A percentile compares a stretch with the other conserved stretches of the same genome.
These are phyloP conservation scores for Solanum infundibuliforme DNA, from an alignment of 257 asterid genomes.

Conservation along the genomic window DNA sequence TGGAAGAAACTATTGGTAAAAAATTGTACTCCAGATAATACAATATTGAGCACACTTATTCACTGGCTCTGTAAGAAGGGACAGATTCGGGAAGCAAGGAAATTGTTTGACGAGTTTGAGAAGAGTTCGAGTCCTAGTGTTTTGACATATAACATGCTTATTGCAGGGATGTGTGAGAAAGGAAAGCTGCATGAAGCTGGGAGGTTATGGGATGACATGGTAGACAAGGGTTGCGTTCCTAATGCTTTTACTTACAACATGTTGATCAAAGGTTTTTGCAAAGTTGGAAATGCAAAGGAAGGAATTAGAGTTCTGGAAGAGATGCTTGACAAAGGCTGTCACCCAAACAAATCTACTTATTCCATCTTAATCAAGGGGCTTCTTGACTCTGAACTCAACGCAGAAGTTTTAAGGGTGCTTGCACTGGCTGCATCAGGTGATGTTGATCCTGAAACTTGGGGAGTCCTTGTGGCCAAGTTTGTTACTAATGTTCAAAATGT, in stretches of 20 bases:
- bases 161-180: slow-evolving; percentile 75
- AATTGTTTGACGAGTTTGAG: slow-evolving; percentile 72
- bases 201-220: slow-evolving; percentile 91
- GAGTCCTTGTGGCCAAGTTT: slow-evolving; percentile 18
- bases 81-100: slow-evolving; percentile 61
- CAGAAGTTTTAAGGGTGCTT: slow-evolving; percentile 36
- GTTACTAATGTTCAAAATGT: slow-evolving; percentile 6
- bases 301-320: slow-evolving; percentile 65
- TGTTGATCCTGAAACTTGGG: slow-evolving; percentile 30
- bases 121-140: slow-evolving; percentile 62
- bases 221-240: slow-evolving; percentile 62
- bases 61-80: slow-evolving; percentile 86
- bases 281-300: slow-evolving; percentile 51
- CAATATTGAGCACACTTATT: slow-evolving; percentile 59
- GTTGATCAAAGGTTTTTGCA: slow-evolving; percentile 71
- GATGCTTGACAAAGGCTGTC: slow-evolving; percentile 56
- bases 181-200: slow-evolving; percentile 88
- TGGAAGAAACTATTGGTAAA: slow-evolving; percentile 67
- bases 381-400: slow-evolving; percentile 29
- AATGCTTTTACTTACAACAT: slow-evolving; percentile 66
- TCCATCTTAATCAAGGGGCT: slow-evolving; percentile 51
- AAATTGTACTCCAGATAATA: slow-evolving; percentile 73
- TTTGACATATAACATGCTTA: slow-evolving; percentile 67
- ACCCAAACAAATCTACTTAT: slow-evolving; percentile 51
- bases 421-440: slow-evolving; percentile 29